Percentiles rank a stretch among this genome's conserved stretches.
These are phyloP conservation scores for Sporothrix protearum DNA, from an alignment of 2,329 filamentous ascomycete species.

Conservation along the genomic window DNA sequence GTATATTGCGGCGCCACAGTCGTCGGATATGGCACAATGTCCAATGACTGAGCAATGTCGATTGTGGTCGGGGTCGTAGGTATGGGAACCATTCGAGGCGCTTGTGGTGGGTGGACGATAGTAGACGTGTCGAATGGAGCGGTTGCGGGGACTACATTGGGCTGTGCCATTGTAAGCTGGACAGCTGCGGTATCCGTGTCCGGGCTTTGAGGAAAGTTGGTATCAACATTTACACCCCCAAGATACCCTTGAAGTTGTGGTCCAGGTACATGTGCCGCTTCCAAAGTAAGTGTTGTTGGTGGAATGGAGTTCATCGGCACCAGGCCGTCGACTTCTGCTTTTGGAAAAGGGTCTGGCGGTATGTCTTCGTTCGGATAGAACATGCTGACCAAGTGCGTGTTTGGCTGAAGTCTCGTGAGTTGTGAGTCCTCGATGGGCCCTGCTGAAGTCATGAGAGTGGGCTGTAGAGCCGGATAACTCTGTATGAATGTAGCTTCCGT, in stretches of 20 bases:
- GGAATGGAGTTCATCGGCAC: not conserved
- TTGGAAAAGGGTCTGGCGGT: not conserved
- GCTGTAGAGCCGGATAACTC: constrained; percentile 40
- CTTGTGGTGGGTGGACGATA: not conserved
- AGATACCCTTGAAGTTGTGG: not conserved
- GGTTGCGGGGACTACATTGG: not conserved
- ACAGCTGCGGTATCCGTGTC: not conserved
- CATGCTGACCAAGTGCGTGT: constrained; percentile 40
- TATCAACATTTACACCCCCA: not conserved
- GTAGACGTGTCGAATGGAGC: not conserved
- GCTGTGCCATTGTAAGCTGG: not conserved
- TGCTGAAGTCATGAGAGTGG: constrained; percentile 30
- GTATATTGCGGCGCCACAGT: not conserved
- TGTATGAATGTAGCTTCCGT: constrained; percentile 34
- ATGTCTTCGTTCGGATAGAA: constrained; percentile 36
- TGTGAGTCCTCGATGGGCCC: constrained; percentile 3
- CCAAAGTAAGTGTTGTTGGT: not conserved
- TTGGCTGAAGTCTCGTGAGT: constrained; percentile 28
- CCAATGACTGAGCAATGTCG: not conserved
- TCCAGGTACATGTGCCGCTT: not conserved
- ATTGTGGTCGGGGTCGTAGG: not conserved
- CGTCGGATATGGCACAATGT: not conserved
- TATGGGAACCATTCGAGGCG: not conserved
- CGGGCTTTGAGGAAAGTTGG: not conserved
- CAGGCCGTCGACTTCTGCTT: not conserved